A percentile compares a stretch with the other conserved stretches of the same genome.
Conservation (phyloP, 495 filamentous ascomycete species). For the Thermothielavioides terrestris region DNA sequence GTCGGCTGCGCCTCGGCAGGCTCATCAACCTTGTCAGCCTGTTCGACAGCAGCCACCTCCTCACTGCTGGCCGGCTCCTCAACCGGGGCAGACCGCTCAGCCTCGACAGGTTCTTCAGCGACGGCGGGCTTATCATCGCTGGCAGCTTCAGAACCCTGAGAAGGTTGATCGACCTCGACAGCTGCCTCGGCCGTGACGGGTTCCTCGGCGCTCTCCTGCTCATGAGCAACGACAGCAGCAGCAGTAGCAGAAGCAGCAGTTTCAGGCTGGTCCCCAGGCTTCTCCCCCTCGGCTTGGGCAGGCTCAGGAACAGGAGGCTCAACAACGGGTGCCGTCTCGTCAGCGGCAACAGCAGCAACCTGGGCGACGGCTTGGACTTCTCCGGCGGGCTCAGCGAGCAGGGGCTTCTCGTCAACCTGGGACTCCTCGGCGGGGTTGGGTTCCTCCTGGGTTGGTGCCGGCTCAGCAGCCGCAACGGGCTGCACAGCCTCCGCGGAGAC, state of each 20-base stretch:
- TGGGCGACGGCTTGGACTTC: constrained; percentile 7
- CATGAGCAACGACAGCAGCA: too few species aligned
- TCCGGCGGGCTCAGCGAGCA: not conserved
- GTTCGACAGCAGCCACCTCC: not conserved
- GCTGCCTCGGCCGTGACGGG: not conserved
- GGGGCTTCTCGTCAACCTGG: not conserved
- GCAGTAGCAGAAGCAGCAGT: constrained; percentile 5
- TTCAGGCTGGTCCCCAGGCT: not conserved
- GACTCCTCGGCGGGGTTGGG: not conserved
- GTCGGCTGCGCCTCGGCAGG: not conserved
- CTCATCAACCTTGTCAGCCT: not conserved
- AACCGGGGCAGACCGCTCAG: constrained; percentile 1
- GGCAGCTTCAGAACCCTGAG: not conserved
- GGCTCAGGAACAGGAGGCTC: constrained; percentile 9
- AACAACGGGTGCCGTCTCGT: not conserved
- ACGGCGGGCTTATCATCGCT: not conserved
- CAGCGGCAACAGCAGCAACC: not conserved
- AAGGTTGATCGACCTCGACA: not conserved
- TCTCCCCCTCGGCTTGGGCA: not conserved
- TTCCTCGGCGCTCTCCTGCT: constrained; percentile 6
- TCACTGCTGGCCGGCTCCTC: not conserved
- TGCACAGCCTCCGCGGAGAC: not conserved
- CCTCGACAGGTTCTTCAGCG: constrained; percentile 7
- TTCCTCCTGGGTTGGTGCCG: not conserved
- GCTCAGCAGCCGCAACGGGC: too few species aligned